Evolutionary conservation across 1,139 yeast genomes (phyloP).

Genomic region (Debaryomyces psychrophilus): DNA sequence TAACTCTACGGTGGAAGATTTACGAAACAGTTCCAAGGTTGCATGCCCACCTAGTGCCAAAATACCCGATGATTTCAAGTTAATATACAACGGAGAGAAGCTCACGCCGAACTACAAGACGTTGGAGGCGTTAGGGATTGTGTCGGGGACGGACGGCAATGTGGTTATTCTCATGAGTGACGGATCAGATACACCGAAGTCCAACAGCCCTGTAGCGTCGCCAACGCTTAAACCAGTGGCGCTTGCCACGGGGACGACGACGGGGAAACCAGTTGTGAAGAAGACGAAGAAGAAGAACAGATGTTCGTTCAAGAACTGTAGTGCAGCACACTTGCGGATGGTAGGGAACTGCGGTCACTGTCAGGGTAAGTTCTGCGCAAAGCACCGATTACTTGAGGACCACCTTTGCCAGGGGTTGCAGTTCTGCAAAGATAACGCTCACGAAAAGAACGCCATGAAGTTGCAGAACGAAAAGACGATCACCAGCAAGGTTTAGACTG

Average conservation of each 20-base stretch:
- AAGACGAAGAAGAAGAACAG: conserved; percentile 57
- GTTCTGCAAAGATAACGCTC: conserved; percentile 79
- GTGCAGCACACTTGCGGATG: conserved; percentile 71
- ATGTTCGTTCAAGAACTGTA: conserved; percentile 66
- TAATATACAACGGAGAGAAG: conserved; percentile 56
- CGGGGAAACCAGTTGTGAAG: conserved; percentile 24
- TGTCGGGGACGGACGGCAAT: conserved; percentile 25
- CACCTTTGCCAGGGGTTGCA: conserved; percentile 81
- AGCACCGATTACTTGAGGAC: conserved; percentile 84
- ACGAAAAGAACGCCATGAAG: conserved; percentile 45
- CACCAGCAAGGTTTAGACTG: conserved; percentile 30
- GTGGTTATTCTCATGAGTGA: conserved; percentile 51
- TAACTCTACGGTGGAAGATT: conserved; percentile 53
- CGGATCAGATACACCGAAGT: conserved; percentile 27
- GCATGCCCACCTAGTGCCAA: conserved; percentile 39
- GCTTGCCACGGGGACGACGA: conserved; percentile 13
- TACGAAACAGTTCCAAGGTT: conserved; percentile 46
- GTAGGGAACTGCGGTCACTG: conserved; percentile 90
- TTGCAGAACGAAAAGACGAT: conserved; percentile 49
- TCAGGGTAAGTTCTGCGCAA: conserved; percentile 84
- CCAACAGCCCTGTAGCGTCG: conserved; percentile 15
- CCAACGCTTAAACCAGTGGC: conserved; percentile 13
- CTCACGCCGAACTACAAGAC: conserved; percentile 37
- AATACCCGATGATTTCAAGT: conserved; percentile 48
- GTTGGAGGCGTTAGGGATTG: conserved; percentile 28